Percentiles rank a stretch among this genome's conserved stretches.
Conservation (phyloP, 441 rosid species). For the Adansonia gregorii region DNA sequence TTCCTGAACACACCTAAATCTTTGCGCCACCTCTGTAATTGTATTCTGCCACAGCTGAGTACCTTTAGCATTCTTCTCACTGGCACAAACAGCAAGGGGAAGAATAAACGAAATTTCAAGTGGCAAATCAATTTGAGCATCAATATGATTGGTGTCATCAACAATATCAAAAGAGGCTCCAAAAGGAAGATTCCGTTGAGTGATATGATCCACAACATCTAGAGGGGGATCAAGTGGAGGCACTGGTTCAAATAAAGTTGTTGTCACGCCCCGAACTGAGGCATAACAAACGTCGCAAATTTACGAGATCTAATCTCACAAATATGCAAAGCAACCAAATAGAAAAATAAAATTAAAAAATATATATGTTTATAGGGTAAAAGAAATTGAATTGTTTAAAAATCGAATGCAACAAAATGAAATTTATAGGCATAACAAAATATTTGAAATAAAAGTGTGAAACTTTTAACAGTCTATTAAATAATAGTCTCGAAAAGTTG, state of each 20-base stretch:
- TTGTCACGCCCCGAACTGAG: no score
- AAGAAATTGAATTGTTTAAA: no score
- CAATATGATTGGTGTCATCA: constrained; percentile 51
- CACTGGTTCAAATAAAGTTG: constrained; percentile 71
- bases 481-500: no score
- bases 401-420: no score
- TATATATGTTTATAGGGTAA: no score
- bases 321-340: no score
- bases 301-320: no score
- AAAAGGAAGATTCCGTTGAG: constrained; percentile 48
- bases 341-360: no score
- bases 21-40: constrained; percentile 88
- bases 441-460: no score
- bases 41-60: constrained; percentile 91
- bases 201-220: constrained; percentile 51
- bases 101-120: constrained; percentile 59
- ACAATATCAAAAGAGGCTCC: constrained; percentile 48
- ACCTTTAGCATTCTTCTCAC: constrained; percentile 65
- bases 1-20: constrained; percentile 81
- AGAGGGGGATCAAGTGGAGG: constrained; percentile 47
- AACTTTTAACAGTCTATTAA: no score
- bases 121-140: constrained; percentile 46
- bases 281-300: no score
- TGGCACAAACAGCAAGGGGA: constrained; percentile 49
- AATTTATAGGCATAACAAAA: no score